Evolutionary conservation across 2,329 filamentous ascomycete species (phyloP), one percentile per base, ranked within the genome.

Genomic region (Fusarium austroafricanum): DNA sequence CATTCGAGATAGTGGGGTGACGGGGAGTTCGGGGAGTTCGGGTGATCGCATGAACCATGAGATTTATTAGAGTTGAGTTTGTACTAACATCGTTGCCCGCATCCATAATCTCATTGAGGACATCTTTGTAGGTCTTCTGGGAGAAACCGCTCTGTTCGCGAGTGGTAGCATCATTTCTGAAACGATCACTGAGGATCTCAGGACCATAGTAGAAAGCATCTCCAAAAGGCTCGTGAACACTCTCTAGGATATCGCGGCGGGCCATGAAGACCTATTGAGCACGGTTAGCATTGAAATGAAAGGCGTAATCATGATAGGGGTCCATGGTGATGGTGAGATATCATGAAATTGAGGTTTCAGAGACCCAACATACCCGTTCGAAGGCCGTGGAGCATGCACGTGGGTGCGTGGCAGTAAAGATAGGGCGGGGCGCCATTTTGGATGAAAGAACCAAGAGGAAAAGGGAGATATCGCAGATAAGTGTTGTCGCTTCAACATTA

Each of bases 181-280:
- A 99, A 73, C 96, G 89, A 52, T 87, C 83, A 75, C 92, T 90
- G 72, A 98, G 85, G 72, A 93, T 87, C 82, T 99, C 96, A 9
- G 95, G 94, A 52, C 96, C 95, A 76, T 91, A 98, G 83, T 98
- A 98, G 78, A 95, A 98, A 64, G 94, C 92, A 81, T 98, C 96
- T 54, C 95, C 95, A 80, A 98, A 98, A 7, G 96, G 96, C 82
- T 99, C 96, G 79, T 98, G 96, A 73, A 96, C 85, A 77, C 93
- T 97, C 74, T 90, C 85, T 61, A 98, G 86, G 54, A 86, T 89
- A 75, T 97, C 90, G 72, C 88, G 87, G 71, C 93, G 91, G 73
- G 94, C 97, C 95, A 98, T 97, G 80, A 99, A 98, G 70, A 98
- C 94, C 92, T 96, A 71, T 39, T 55, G 58, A 26, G 23, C 11